phyloP scores from a whole-genome alignment of 371 early-diverging fungal species.

The Capillidium rhysosporum region DNA sequence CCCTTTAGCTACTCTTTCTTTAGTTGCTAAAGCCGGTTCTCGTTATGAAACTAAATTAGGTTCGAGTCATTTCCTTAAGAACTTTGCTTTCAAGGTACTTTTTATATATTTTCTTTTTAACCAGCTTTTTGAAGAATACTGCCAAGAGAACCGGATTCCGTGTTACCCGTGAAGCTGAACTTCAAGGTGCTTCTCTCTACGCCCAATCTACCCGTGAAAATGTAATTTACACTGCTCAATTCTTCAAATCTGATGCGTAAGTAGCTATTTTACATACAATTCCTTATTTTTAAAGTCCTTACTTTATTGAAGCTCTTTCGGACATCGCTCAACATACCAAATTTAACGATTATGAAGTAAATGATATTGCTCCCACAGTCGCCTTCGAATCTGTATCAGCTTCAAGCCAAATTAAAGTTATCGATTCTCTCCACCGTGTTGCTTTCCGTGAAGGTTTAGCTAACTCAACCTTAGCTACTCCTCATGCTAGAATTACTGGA shows the following conservation, averaged over 20 bases:
- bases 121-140: conserved; percentile 31
- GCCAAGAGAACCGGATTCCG: conserved; percentile 70
- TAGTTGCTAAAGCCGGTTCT: conserved; percentile 78
- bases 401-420: conserved; percentile 37
- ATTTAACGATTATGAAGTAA: conserved; percentile 73
- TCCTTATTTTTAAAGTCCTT: conserved; percentile 32
- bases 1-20: conserved; percentile 58
- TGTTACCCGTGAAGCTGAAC: conserved; percentile 77
- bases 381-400: conserved; percentile 46
- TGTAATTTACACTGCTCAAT: conserved; percentile 67
- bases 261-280: conserved; percentile 12
- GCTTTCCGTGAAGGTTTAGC: conserved; percentile 93
- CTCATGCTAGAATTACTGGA: conserved; percentile 27
- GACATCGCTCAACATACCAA: conserved; percentile 57
- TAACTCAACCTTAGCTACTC: conserved; percentile 71
- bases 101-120: background rate
- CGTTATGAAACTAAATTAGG: conserved; percentile 68
- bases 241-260: conserved; percentile 80
- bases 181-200: conserved; percentile 72
- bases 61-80: conserved; percentile 78
- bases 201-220: conserved; percentile 65
- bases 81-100: conserved; percentile 74
- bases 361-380: conserved; percentile 43
- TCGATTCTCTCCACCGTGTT: conserved; percentile 68
- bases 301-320: conserved; percentile 66